Evolutionary conservation across 345 rosid genomes (phyloP), one percentile per base, ranked within the genome.

Genomic region (Balakata baccata): DNA sequence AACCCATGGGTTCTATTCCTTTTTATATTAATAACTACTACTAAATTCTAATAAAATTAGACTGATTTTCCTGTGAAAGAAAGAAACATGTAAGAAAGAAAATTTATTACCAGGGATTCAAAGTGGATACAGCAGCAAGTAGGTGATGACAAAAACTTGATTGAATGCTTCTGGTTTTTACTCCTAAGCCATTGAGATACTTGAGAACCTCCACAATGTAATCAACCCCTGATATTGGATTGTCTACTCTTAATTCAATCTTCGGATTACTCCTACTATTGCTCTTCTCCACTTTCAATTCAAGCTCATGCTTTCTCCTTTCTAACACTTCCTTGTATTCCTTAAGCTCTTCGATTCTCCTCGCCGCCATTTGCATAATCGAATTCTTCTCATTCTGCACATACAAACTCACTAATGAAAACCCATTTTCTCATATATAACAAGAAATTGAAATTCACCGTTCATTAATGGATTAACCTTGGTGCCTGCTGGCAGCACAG

Each of bases 371-470:
- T 71, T 83, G 74, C 38, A 89, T 75, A 41, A 89, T 85, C 18
- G 93, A 74, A 25, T 78, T 84, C 86, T 91, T 93, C 8, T 88
- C 89, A 4, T 68, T 85, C 98, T 91, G 82, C 81, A 72, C 20
- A 67, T 29, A 29, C 34, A 29, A 29, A 29, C 34, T 29, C 34
- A 29, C 34, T 29, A 1, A 29, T 29, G 34, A 29, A 29, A 29
- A 29, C 34, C 34, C 1, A 29, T 29, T 29, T 29, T 29, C 34
- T 29, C 34, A 29, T 29, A 29, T 2, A 29, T 29, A 29, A 29
- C 34, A 29, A 29, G 34, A 2, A 29, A 29, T 29, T 29, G 34
- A 29, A 29, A 29, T 29, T 29, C 34, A 29, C 34, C 2, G 34
- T 29, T 29, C 34, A 29, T 29, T 29, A 29, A 29, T 29, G 34